These are phyloP conservation scores for Physcomitrellopsis africana DNA, from an alignment of 225 moss, liverwort and hornwort species.

Conservation along the genomic window DNA sequence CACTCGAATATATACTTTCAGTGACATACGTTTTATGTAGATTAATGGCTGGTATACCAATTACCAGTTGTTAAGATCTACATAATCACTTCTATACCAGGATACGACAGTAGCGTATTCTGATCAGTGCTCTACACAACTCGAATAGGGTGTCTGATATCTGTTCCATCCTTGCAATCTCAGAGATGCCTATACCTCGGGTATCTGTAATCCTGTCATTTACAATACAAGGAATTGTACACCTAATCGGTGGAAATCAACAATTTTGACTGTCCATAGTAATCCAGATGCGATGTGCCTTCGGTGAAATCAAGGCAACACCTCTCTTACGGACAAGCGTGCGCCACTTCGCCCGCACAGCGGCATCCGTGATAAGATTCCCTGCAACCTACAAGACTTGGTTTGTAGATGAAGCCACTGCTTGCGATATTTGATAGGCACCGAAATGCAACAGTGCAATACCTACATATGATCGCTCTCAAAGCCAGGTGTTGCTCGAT, in stretches of 20 bases:
- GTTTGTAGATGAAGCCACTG: conserved; percentile 12
- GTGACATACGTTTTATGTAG: no score
- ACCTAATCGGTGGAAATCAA: conserved; percentile 25
- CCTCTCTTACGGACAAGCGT: conserved; percentile 34
- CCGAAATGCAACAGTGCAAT: conserved; percentile 19
- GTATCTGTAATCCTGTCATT: conserved; percentile 37
- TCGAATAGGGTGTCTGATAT: background rate
- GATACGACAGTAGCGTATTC: no score
- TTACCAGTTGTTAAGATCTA: no score
- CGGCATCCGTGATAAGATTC: conserved; percentile 22
- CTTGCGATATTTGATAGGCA: conserved; percentile 11
- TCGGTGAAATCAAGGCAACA: conserved; percentile 8
- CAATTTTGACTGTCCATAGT: conserved; percentile 12
- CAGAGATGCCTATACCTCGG: conserved; percentile 32
- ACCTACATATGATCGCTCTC: conserved; percentile 3
- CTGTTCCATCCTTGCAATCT: conserved; percentile 32
- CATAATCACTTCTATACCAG: no score
- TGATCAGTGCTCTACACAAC: no score
- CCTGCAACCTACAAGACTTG: conserved; percentile 30
- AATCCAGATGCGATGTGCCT: conserved; percentile 26
- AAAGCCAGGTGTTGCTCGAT: conserved; percentile 21
- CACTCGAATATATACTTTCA: no score
- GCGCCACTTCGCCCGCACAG: conserved; percentile 29
- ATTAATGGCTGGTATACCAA: no score
- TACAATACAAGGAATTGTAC: conserved; percentile 43